Evolutionary conservation across 371 early-diverging fungal genomes (phyloP), one percentile per base, ranked within the genome.

Genomic region (Phascolomyces articulosus): DNA sequence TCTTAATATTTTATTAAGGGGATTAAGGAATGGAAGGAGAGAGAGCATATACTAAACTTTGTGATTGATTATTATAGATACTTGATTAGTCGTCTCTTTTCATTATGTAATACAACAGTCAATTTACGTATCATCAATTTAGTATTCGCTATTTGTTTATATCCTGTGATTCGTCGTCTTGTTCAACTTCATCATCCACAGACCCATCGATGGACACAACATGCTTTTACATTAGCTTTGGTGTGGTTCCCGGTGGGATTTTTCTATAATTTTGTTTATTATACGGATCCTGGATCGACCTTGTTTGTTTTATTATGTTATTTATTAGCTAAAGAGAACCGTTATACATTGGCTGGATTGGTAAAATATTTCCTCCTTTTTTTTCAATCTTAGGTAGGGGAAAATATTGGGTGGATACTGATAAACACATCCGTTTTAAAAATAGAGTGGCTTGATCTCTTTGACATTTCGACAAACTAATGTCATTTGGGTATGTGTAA

Each of bases 381-480:
- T n/a, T n/a, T n/a, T n/a, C n/a, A n/a, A n/a, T n/a, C n/a, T n/a
- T n/a, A n/a, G n/a, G 21, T 38, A 26, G 10, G 26, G 16, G 7
- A 4, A 21, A 41, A 41, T 9, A 6, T 6, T 6, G 31, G 31
- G 9, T 31, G 9, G n/a, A n/a, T n/a, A n/a, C n/a, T 16, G 13
- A 49, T 49, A 26, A 4, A 49, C 21, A 49, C 51, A n/a, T 44
- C 44, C 44, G 8, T 18, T 38, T 26, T 27, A 58, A 54, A 24
- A 31, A 53, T 55, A 90, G 92, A 61, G 68, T 11, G 80, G 88
- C 4, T 65, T 84, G 1, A 48, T 88, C 0, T 83, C 95, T 18
- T 63, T 95, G 28, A 79, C 85, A 27, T 90, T 95, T 69, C 83
- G 98, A 4, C 97, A 98, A 72, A 97, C 97, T n/a, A 98, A 98